A percentile compares a stretch with the other conserved stretches of the same genome.
Conservation (phyloP, 129 eudicot species). For the Centella asiatica region DNA sequence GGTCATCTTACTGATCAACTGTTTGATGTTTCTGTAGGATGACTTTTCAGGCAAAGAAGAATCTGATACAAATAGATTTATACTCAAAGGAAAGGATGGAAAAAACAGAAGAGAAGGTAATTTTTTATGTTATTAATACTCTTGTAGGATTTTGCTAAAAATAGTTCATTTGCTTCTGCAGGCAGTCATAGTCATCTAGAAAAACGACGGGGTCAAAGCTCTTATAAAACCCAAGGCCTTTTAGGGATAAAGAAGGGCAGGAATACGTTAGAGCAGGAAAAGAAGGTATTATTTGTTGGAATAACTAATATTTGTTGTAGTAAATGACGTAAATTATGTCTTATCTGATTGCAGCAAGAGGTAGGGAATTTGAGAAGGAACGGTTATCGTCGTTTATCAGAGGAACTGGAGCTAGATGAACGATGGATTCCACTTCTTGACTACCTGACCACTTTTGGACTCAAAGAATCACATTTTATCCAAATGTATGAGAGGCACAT, state of each 20-base stretch:
- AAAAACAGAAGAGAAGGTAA: constrained; percentile 35
- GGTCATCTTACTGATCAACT: constrained; percentile 1
- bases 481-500: constrained; percentile 87
- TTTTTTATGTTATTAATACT: constrained; percentile 3
- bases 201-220: constrained; percentile 22
- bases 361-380: constrained; percentile 29
- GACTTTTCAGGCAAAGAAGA: constrained; percentile 34
- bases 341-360: constrained; percentile 38
- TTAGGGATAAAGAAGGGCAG: constrained; percentile 19
- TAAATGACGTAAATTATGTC: constrained; percentile 9
- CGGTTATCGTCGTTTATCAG: constrained; percentile 45
- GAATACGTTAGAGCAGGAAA: constrained; percentile 16
- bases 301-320: constrained; percentile 1
- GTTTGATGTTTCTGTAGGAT: constrained; percentile 39
- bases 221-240: not conserved
- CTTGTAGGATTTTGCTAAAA: not conserved
- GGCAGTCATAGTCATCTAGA: constrained; percentile 30
- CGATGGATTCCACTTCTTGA: constrained; percentile 86
- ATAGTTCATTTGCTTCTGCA: constrained; percentile 19
- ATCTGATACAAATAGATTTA: constrained; percentile 32
- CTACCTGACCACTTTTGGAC: constrained; percentile 72
- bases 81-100: constrained; percentile 31
- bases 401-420: constrained; percentile 67
- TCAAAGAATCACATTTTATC: constrained; percentile 70
- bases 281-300: constrained; percentile 36